Conservation (phyloP, 2,329 filamentous ascomycete genomes). For the Fusarium sp. region DNA sequence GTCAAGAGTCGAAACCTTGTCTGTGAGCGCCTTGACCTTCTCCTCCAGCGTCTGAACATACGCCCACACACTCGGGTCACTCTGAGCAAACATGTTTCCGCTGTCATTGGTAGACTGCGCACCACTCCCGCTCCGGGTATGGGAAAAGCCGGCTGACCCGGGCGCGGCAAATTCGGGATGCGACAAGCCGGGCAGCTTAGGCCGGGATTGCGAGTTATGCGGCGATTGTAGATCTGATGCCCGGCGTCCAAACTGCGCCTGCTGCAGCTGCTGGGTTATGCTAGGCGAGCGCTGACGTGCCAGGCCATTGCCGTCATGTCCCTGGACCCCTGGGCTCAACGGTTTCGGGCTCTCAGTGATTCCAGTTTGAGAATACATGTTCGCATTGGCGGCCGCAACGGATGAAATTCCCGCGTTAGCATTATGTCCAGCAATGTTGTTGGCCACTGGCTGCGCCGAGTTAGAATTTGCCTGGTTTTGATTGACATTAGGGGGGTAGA, state of each 20-base stretch:
- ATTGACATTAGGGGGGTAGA: slow-evolving; percentile 72
- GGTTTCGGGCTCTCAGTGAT: slow-evolving; percentile 92
- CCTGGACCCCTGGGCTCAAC: slow-evolving; percentile 72
- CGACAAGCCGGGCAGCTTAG: slow-evolving; percentile 52
- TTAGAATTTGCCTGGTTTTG: slow-evolving; percentile 66
- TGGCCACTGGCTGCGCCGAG: slow-evolving; percentile 62
- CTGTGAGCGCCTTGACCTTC: slow-evolving; percentile 52
- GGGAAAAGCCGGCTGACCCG: slow-evolving; percentile 46
- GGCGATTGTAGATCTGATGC: slow-evolving; percentile 66
- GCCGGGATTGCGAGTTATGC: slow-evolving; percentile 57
- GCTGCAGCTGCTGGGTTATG: slow-evolving; percentile 72
- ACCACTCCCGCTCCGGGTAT: slow-evolving; percentile 58
- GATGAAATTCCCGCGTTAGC: slow-evolving; percentile 63
- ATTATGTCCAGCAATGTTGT: slow-evolving; percentile 57
- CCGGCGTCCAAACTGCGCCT: slow-evolving; percentile 68
- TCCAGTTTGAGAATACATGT: slow-evolving; percentile 75
- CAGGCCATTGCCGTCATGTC: slow-evolving; percentile 63
- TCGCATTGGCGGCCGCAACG: slow-evolving; percentile 59
- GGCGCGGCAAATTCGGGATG: slow-evolving; percentile 51
- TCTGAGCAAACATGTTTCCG: slow-evolving; percentile 73
- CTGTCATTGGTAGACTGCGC: slow-evolving; percentile 67
- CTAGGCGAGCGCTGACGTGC: slow-evolving; percentile 73
- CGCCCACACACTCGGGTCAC: slow-evolving; percentile 73
- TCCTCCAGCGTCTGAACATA: slow-evolving; percentile 79
- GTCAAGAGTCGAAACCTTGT: slow-evolving; percentile 50